Evolutionary conservation across 495 filamentous ascomycete species (phyloP).

Genomic region (Bacidia rubella): DNA sequence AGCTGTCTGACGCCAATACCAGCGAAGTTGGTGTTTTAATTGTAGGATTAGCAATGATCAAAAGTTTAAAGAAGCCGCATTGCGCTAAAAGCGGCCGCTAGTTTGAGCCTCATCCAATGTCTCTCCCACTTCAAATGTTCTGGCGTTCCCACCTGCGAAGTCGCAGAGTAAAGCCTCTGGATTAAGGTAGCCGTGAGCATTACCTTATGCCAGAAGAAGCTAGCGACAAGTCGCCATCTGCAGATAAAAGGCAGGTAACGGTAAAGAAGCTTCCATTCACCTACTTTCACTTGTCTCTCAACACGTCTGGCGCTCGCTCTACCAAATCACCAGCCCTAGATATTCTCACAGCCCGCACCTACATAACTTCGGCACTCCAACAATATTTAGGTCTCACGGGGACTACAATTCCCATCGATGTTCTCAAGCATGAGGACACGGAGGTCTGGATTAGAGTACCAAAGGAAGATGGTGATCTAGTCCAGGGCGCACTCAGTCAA

Average conservation of each 20-base stretch:
- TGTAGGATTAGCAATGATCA: no score
- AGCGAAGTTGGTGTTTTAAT: background rate
- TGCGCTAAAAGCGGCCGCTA: background rate
- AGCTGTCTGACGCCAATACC: no score
- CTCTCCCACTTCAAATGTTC: background rate
- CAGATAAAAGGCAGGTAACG: conserved; percentile 17
- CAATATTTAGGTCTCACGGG: conserved; percentile 75
- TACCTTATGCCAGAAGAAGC: background rate
- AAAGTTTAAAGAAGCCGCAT: no score
- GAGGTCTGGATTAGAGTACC: conserved; percentile 67
- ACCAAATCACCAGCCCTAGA: conserved; percentile 39
- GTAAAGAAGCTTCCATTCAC: conserved; percentile 38
- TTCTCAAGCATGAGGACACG: conserved; percentile 47
- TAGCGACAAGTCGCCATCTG: background rate
- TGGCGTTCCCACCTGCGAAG: no score
- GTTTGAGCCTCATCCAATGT: background rate
- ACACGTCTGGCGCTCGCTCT: conserved; percentile 19
- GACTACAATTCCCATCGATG: conserved; percentile 63
- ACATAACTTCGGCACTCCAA: conserved; percentile 57
- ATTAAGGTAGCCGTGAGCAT: no score
- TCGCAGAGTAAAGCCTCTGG: no score
- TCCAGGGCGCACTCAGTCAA: conserved; percentile 51
- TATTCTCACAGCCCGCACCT: conserved; percentile 55
- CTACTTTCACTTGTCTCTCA: conserved; percentile 20
- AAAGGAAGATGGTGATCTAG: conserved; percentile 46